A percentile compares a stretch with the other conserved stretches of the same genome.
Evolutionary conservation across 257 asterid species (phyloP).

Genomic region (Solanum habrochaites): DNA sequence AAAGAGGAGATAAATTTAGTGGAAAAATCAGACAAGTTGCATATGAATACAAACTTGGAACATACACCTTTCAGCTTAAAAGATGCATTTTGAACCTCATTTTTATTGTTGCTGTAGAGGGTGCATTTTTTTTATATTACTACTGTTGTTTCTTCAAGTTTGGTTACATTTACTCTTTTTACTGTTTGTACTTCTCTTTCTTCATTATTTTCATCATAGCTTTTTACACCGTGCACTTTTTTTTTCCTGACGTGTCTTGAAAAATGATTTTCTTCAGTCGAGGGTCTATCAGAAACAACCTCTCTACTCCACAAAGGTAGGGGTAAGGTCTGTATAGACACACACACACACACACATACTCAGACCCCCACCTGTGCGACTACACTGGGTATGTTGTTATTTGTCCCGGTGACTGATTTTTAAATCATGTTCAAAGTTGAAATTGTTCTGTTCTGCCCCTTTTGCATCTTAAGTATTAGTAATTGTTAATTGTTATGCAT

Average conservation of each 20-base stretch:
- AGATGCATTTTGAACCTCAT: not conserved
- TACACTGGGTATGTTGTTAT: not conserved
- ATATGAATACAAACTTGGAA: not conserved
- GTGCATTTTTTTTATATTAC: not conserved
- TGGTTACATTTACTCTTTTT: not conserved
- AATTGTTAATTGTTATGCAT: not conserved
- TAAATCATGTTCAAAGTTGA: not conserved
- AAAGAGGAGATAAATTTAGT: not conserved
- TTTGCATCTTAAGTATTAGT: not conserved
- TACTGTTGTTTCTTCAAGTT: not conserved
- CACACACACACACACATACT: rapidly evolving
- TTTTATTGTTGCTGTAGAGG: not conserved
- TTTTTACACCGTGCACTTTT: not conserved
- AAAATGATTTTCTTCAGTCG: not conserved
- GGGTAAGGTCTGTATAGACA: not conserved
- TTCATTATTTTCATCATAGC: not conserved
- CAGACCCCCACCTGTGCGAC: not conserved
- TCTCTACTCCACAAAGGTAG: not conserved
- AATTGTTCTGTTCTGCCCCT: not conserved
- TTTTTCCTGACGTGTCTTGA: not conserved
- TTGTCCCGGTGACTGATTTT: not conserved
- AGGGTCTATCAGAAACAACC: not conserved
- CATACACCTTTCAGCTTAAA: not conserved
- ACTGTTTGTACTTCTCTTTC: not conserved
- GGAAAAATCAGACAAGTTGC: not conserved